These are phyloP conservation scores for Verticillium alfalfae DNA, from an alignment of 2,329 filamentous ascomycete genomes.

Conservation along the genomic window DNA sequence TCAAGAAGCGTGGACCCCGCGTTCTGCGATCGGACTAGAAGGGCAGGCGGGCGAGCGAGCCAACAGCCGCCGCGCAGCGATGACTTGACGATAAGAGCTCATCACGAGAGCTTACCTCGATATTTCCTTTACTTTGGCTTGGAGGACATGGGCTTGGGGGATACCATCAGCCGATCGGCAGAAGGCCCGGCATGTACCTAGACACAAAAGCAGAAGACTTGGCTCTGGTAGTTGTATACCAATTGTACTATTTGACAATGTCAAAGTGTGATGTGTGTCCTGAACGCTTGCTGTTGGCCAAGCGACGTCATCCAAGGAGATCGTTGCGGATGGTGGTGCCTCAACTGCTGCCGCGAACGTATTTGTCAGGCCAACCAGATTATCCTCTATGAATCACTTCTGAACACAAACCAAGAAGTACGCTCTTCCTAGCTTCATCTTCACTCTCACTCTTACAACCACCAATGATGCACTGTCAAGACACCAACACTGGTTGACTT, in stretches of 20 bases:
- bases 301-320: background rate
- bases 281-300: background rate
- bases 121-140: constrained; percentile 1
- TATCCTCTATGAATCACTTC: too few relatives aligned
- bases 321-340: too few relatives aligned
- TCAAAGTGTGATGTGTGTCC: background rate
- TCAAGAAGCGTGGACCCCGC: constrained; percentile 67
- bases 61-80: background rate
- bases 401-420: too few relatives aligned
- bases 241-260: constrained; percentile 21
- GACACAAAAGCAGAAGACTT: constrained; percentile 19
- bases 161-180: background rate
- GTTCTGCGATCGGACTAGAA: constrained; percentile 66
- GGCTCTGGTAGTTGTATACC: constrained; percentile 29
- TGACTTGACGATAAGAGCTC: constrained; percentile 5
- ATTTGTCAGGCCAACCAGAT: too few relatives aligned
- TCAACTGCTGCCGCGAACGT: too few relatives aligned
- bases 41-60: background rate
- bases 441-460: too few relatives aligned
- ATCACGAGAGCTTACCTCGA: constrained; percentile 2
- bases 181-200: constrained; percentile 13
- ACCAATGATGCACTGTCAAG: too few relatives aligned
- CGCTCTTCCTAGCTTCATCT: too few relatives aligned
- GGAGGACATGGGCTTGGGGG: constrained; percentile 9
- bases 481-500: too few relatives aligned